Percentiles rank a stretch among this genome's conserved stretches.
phyloP scores from a whole-genome alignment of 2,329 filamentous ascomycete genomes.

The Penicillium sp. region DNA sequence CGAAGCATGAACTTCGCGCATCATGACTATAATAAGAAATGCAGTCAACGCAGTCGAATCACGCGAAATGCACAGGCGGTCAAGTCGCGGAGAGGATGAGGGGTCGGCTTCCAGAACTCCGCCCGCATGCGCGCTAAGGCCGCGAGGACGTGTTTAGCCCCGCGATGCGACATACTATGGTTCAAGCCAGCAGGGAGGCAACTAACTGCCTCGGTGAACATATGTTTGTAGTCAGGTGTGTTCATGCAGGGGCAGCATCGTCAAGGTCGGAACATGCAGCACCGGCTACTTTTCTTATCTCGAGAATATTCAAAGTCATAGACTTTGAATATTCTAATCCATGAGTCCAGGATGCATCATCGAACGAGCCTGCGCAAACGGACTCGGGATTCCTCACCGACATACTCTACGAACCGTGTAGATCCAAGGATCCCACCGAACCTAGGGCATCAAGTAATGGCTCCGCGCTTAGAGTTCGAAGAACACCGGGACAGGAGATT shows the following conservation, averaged over 20 bases:
- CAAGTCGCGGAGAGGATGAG: constrained; percentile 4
- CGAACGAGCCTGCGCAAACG: background rate
- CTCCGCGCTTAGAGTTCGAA: background rate
- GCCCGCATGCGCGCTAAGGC: background rate
- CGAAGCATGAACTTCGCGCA: background rate
- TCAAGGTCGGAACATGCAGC: constrained; percentile 1
- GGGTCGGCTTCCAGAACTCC: constrained; percentile 12
- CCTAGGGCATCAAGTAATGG: background rate
- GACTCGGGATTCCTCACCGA: background rate
- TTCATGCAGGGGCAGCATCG: constrained; percentile 11
- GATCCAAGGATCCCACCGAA: background rate
- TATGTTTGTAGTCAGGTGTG: background rate
- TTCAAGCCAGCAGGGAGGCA: background rate
- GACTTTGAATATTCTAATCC: background rate
- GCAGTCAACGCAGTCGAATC: background rate
- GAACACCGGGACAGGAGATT: background rate
- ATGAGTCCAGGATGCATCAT: background rate
- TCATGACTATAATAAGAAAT: background rate
- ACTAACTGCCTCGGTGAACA: background rate
- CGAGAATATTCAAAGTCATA: background rate
- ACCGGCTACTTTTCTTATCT: background rate
- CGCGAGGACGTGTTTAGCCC: constrained; percentile 9
- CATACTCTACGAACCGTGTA: background rate
- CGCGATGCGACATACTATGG: constrained; percentile 5
- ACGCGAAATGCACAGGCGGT: background rate